Percentiles rank a stretch among this genome's conserved stretches.
These are phyloP conservation scores for Fraxinus dipetala DNA, from an alignment of 305 asterid species.

Conservation along the genomic window DNA sequence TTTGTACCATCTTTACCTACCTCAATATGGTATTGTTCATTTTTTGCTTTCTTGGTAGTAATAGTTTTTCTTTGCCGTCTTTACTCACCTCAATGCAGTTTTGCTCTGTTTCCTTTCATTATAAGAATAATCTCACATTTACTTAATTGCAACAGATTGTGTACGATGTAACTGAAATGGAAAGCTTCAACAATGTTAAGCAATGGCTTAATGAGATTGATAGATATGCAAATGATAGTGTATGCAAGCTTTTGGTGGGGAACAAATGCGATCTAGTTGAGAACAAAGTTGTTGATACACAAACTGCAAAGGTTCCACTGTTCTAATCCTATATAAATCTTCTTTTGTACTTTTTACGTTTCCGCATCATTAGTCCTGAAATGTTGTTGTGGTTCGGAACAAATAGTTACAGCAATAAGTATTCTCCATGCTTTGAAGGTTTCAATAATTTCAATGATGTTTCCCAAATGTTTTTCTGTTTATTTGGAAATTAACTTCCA, in stretches of 20 bases:
- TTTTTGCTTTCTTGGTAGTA: neutral
- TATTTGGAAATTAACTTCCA: no score
- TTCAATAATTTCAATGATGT: no score
- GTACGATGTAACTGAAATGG: conserved; percentile 96
- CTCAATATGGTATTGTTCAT: neutral
- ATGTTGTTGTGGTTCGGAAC: neutral
- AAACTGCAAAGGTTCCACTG: conserved; percentile 64
- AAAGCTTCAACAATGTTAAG: conserved; percentile 97
- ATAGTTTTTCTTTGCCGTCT: neutral
- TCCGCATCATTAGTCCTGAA: neutral
- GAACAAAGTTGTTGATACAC: conserved; percentile 81
- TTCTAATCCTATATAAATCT: neutral
- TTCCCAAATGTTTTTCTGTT: no score
- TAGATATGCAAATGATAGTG: conserved; percentile 88
- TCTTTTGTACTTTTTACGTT: neutral
- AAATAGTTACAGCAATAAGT: neutral
- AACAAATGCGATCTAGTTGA: conserved; percentile 95
- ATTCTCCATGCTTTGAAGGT: no score
- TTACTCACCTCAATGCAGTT: neutral
- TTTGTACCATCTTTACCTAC: neutral
- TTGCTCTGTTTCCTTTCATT: neutral
- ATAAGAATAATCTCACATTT: conserved; percentile 22
- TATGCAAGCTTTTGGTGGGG: conserved; percentile 95
- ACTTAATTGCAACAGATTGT: conserved; percentile 56
- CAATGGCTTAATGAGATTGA: conserved; percentile 96